Base-by-base conservation (phyloP, 345 rosid genomes). In the Pistacia vera region DNA sequence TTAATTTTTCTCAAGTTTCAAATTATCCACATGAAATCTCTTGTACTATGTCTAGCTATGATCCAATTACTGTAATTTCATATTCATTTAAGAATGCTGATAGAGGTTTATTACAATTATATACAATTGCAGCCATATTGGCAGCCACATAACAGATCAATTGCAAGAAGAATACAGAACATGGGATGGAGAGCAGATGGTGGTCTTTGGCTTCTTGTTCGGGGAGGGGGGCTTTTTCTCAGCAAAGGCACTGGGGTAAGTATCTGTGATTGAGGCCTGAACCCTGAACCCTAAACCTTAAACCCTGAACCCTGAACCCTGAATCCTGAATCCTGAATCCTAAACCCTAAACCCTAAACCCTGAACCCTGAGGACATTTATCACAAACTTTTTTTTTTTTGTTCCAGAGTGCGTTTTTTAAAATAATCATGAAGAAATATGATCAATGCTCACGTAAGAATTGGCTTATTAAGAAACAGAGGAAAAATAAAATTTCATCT, bases 121-220 rank as follows among this genome's bases (percentile, higher is more conserved):
- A 56, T 20, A 56, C 64, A 51, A 54, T 18, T 84, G 72, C 87
- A 93, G 99, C 86, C 97, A 73, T 95, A 77, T 84, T 95, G 99
- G 97, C 98, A 95, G 78, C 98, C 99, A 30, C 99, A 95, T 86
- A 95, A 95, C n/a, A 91, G 99, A 81, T 90, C 98, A 68, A 89
- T 95, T 68, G 98, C 96, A 10, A 82, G 99, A 86, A 92, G 99
- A 86, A 95, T 93, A 70, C 98, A 92, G 79, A 95, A 92, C 80
- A 95, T 93, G 99, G 98, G 99, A 75, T 95, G 99, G 99, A 90
- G 98, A 76, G 93, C 94, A 64, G 98, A 95, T 87, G 99, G 98
- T 73, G 98, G 98, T 60, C 97, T 95, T 81, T 95, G 99, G 99
- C 97, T 95, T 83, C 98, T 95, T 79, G 96, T 89, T 72, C 97